A percentile compares a stretch with the other conserved stretches of the same genome.
Evolutionary conservation across 192 early-diverging fungal genomes (phyloP).

Genomic region (Neocallimastix lanati): DNA sequence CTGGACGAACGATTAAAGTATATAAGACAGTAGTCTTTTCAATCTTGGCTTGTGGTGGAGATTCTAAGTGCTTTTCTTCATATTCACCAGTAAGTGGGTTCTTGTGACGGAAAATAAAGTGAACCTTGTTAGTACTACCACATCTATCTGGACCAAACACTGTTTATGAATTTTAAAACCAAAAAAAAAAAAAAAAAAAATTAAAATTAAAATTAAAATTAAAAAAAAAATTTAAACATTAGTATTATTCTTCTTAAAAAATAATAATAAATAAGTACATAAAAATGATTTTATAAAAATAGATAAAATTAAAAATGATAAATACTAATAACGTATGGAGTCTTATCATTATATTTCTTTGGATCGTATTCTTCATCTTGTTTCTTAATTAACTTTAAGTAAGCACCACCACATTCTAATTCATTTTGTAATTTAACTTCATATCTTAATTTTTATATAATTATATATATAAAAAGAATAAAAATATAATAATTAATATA

Average conservation of each 20-base stretch:
- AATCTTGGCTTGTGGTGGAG: constrained; percentile 47
- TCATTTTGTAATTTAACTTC: constrained; percentile 78
- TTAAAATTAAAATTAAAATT: too few relatives aligned
- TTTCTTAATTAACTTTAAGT: constrained; percentile 57
- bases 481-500: too few relatives aligned
- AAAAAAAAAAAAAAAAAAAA: too few relatives aligned
- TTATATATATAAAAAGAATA: too few relatives aligned
- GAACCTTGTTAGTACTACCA: constrained; percentile 74
- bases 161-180: constrained; percentile 9
- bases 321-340: constrained; percentile 68
- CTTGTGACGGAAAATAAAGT: constrained; percentile 83
- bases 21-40: constrained; percentile 55
- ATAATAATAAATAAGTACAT: too few relatives aligned
- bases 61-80: constrained; percentile 72
- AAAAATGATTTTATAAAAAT: too few relatives aligned
- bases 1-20: constrained; percentile 63
- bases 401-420: constrained; percentile 81
- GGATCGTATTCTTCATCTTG: constrained; percentile 37
- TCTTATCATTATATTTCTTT: constrained; percentile 55
- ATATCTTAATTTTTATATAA: constrained; percentile 19
- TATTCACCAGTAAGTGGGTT: constrained; percentile 61
- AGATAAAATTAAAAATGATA: neutral
- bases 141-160: constrained; percentile 98
- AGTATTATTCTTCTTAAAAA: too few relatives aligned
- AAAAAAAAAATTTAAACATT: too few relatives aligned